phyloP scores from a whole-genome alignment of 176 grass and related monocot species.

The Oryza glumipatula region DNA sequence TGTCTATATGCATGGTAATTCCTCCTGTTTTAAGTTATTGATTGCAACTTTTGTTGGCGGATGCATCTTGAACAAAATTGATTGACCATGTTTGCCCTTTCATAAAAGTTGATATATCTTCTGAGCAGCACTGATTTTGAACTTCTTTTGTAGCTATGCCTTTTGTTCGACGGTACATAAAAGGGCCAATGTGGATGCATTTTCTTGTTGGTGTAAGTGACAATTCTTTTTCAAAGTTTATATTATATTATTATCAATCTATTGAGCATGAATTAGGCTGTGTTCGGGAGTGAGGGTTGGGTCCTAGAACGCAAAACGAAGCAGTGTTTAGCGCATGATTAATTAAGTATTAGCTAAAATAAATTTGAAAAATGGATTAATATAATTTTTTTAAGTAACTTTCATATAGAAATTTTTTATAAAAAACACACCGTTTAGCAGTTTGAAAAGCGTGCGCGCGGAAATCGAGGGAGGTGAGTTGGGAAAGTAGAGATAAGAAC shows the following conservation, averaged over 20 bases:
- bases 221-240: not conserved
- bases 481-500: no score
- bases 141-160: constrained; percentile 73
- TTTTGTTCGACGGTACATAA: constrained; percentile 66
- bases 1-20: not conserved
- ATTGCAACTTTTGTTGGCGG: not conserved
- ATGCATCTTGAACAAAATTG: constrained; percentile 12
- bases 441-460: no score
- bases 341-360: no score
- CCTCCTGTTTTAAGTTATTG: not conserved
- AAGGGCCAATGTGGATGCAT: constrained; percentile 95
- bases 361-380: no score
- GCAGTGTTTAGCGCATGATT: no score
- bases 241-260: constrained; percentile 2
- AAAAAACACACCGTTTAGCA: no score
- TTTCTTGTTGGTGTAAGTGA: constrained; percentile 96
- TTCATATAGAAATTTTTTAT: no score
- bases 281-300: no score
- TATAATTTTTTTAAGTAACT: no score
- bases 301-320: no score
- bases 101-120: not conserved
- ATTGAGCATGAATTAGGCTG: not conserved
- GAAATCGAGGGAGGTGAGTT: no score
- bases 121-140: constrained; percentile 28
- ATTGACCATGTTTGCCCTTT: not conserved